Base-by-base conservation (phyloP, 331 rosid genomes). In the Telfairia occidentalis region DNA sequence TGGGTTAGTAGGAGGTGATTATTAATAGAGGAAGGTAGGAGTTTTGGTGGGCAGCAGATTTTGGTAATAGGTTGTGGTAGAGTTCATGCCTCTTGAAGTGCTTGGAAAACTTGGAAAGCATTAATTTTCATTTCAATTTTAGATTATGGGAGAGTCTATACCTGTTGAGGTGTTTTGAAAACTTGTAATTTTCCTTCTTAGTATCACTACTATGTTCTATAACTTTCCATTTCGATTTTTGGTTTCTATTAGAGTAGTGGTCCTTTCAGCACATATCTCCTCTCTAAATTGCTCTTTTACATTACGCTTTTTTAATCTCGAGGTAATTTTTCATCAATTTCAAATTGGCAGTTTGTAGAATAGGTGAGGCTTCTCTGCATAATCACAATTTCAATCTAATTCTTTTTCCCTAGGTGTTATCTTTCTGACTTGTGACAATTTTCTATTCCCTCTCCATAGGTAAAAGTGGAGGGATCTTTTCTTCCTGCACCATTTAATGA, bases 401-500 rank as follows among this genome's bases (percentile, higher is more conserved):
- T 29, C 5, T 26, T 46, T 45, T 69, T 69, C 6, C 43, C 57
- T 65, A 24, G 75, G 46, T 30, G 46, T 64, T 13, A 26, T 46
- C 42, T 34, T 81, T 69, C 67, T 46, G 67, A 82, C 49, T 38
- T 52, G 40, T 58, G 3, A 40, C 53, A 29, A 54, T 32, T 60
- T 46, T 71, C 65, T 60, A 71, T 55, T 75, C 71, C 32, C 1
- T 78, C 50, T 69, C 61, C 75, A 63, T 70, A 87, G 93, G 89
- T 85, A 38, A 90, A 84, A 81, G 85, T 84, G 81, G 94, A 87
- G n/a, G 91, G 80, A 66, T 78, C 92, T 49, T 87, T 79, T 77
- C 81, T 73, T 78, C 84, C 92, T 80, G 50, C 80, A 26, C 75
- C 85, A 76, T 78, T 85, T 57, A 92, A 89, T 79, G 97, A 86